Conservation (phyloP, 768 basidiomycete species). For the Rhizopogon rudus region DNA sequence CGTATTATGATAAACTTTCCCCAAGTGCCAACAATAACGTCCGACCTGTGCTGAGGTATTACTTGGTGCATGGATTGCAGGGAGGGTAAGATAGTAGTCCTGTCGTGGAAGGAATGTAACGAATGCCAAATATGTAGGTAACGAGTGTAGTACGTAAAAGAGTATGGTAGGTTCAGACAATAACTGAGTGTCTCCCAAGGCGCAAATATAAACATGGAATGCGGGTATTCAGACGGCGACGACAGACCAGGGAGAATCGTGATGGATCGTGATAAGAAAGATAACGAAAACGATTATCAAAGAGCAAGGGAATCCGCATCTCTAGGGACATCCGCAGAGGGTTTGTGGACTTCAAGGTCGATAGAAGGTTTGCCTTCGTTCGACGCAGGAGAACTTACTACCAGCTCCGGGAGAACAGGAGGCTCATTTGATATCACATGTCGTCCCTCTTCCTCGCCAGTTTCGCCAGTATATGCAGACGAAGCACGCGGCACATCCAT, state of each 20-base stretch:
- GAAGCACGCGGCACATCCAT: slow-evolving; percentile 23
- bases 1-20: background rate
- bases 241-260: background rate
- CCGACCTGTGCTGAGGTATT: background rate
- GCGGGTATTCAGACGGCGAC: background rate
- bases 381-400: slow-evolving; percentile 29
- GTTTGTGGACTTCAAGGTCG: background rate
- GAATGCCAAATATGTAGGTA: background rate
- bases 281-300: background rate
- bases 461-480: slow-evolving; percentile 25
- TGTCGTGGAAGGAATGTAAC: background rate
- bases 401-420: slow-evolving; percentile 28
- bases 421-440: slow-evolving; percentile 22
- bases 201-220: background rate
- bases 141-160: background rate
- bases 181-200: background rate
- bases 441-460: slow-evolving; percentile 21
- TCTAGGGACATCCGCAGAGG: slow-evolving; percentile 1
- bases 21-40: no score
- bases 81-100: background rate
- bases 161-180: background rate
- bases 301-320: background rate
- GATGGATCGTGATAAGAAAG: background rate
- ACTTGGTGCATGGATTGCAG: background rate
- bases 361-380: slow-evolving; percentile 19